Percentiles rank a stretch among this genome's conserved stretches.
Conservation (phyloP, 176 grass and related monocot genomes). For the Urochloa ruziziensis region DNA sequence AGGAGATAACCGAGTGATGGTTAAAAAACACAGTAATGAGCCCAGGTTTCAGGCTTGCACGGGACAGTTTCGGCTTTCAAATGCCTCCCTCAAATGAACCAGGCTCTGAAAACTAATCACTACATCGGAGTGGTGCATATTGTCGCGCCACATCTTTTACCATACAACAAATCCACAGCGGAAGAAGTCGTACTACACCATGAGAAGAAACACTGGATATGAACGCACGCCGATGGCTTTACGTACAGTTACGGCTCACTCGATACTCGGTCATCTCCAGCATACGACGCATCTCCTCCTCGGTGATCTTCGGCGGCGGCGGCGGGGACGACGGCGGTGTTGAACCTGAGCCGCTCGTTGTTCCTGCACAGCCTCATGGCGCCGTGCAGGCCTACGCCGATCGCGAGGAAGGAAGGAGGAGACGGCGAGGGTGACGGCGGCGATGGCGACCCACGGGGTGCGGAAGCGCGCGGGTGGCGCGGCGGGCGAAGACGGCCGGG, state of each 20-base stretch:
- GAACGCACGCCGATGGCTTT: too few relatives aligned
- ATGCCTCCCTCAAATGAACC: too few relatives aligned
- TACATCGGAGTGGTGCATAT: too few relatives aligned
- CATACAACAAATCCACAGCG: too few relatives aligned
- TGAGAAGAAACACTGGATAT: neutral
- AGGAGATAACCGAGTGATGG: too few relatives aligned
- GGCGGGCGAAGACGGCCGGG: slow-evolving; percentile 33
- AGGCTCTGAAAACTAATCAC: too few relatives aligned
- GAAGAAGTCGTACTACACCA: too few relatives aligned
- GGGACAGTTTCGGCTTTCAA: too few relatives aligned
- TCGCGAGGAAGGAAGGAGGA: slow-evolving; percentile 50
- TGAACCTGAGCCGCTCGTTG: slow-evolving; percentile 7
- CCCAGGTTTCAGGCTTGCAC: too few relatives aligned
- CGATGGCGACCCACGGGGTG: slow-evolving; percentile 47
- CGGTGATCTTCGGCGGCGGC: neutral
- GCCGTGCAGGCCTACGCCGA: slow-evolving; percentile 21
- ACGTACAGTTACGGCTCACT: too few relatives aligned
- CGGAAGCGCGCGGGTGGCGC: neutral
- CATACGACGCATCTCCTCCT: neutral
- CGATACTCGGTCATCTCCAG: neutral
- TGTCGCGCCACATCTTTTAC: too few relatives aligned
- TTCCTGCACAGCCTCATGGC: slow-evolving; percentile 46
- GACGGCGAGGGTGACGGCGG: slow-evolving; percentile 16
- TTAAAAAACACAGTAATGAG: too few relatives aligned
- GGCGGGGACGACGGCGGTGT: neutral